Percentiles rank a stretch among this genome's conserved stretches.
These are phyloP conservation scores for Tricholoma furcatifolium DNA, from an alignment of 768 basidiomycete genomes.

Conservation along the genomic window DNA sequence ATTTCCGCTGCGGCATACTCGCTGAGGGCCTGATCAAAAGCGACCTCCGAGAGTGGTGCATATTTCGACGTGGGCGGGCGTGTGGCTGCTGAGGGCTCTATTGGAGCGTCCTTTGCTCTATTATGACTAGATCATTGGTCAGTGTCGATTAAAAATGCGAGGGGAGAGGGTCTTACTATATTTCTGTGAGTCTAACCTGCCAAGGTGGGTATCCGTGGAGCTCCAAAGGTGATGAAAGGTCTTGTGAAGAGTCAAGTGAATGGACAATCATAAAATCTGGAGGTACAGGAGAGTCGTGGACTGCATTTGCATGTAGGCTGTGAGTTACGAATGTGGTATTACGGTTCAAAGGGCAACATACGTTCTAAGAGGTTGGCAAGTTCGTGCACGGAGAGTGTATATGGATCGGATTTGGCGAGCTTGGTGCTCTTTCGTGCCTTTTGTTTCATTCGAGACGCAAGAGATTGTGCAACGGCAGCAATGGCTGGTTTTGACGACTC, in stretches of 20 bases:
- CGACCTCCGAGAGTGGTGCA: too few relatives aligned
- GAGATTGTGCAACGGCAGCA: slow-evolving; percentile 47
- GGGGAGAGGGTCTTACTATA: too few relatives aligned
- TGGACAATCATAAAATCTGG: slow-evolving; percentile 83
- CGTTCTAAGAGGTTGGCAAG: slow-evolving; percentile 61
- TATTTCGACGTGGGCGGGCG: too few relatives aligned
- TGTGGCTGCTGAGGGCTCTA: too few relatives aligned
- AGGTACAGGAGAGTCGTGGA: slow-evolving; percentile 52
- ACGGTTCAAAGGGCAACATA: slow-evolving; percentile 23
- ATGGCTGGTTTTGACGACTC: slow-evolving; percentile 65
- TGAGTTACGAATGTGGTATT: not conserved
- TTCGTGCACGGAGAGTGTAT: slow-evolving; percentile 40
- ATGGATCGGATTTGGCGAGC: slow-evolving; percentile 20
- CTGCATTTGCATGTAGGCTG: slow-evolving; percentile 27
- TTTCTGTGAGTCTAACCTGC: slow-evolving; percentile 56
- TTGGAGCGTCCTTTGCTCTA: too few relatives aligned
- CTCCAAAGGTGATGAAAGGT: slow-evolving; percentile 48
- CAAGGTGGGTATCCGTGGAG: slow-evolving; percentile 80
- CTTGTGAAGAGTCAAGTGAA: slow-evolving; percentile 39
- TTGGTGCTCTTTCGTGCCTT: slow-evolving; percentile 19
- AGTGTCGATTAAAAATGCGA: too few relatives aligned
- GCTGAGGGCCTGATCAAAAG: slow-evolving; percentile 69
- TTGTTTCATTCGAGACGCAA: slow-evolving; percentile 35
- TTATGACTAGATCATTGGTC: too few relatives aligned
- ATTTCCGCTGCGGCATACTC: slow-evolving; percentile 74